Evolutionary conservation across 2,329 filamentous ascomycete genomes (phyloP).

Genomic region (Aquanectria penicillioides): DNA sequence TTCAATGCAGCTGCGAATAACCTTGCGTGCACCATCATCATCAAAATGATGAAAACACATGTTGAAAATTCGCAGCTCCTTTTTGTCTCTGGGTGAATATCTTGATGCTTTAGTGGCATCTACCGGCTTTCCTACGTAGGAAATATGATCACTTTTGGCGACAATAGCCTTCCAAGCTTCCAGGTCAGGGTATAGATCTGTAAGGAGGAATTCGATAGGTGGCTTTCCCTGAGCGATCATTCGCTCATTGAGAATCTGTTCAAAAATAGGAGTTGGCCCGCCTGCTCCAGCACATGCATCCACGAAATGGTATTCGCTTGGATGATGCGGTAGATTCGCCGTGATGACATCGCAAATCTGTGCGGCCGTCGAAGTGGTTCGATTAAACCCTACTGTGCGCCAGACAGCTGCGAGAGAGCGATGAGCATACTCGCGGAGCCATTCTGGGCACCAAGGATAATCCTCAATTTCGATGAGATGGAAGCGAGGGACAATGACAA

Average conservation of each 20-base stretch:
- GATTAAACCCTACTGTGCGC: constrained; percentile 34
- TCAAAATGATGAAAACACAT: constrained; percentile 40
- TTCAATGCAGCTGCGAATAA: constrained; percentile 33
- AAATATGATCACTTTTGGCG: constrained; percentile 32
- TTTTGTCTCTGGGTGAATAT: constrained; percentile 29
- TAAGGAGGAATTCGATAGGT: constrained; percentile 31
- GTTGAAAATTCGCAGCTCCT: constrained; percentile 36
- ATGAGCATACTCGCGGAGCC: constrained; percentile 37
- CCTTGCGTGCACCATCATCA: constrained; percentile 33
- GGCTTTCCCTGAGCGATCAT: constrained; percentile 29
- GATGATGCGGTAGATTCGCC: constrained; percentile 27
- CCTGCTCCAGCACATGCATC: constrained; percentile 34
- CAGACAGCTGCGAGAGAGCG: constrained; percentile 32
- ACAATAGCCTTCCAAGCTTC: constrained; percentile 34
- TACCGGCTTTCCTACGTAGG: constrained; percentile 30
- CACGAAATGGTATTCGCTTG: constrained; percentile 34
- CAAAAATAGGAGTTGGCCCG: constrained; percentile 34
- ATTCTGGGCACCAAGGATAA: constrained; percentile 35
- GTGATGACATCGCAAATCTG: constrained; percentile 35
- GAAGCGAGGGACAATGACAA: constrained; percentile 33
- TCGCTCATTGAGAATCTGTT: constrained; percentile 30
- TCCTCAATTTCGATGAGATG: constrained; percentile 38
- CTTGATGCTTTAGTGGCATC: constrained; percentile 31
- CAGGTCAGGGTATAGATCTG: constrained; percentile 34
- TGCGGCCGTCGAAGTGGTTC: constrained; percentile 28